phyloP scores from a whole-genome alignment of 306 rosid species.

The Prunus mongolica region DNA sequence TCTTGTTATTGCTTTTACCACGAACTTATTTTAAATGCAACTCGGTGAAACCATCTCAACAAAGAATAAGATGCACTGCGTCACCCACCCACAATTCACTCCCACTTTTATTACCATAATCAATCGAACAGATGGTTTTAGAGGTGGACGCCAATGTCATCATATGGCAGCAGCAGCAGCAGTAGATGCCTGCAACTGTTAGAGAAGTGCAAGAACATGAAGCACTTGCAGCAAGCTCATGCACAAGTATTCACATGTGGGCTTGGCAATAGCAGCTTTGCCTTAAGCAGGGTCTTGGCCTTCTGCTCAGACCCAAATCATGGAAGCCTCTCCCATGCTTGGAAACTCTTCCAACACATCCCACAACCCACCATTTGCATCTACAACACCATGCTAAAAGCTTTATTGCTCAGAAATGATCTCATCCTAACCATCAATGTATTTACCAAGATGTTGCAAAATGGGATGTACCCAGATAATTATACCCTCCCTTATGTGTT shows the following conservation, averaged over 20 bases:
- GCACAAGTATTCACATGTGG: slow-evolving; percentile 54
- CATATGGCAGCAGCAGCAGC: neutral
- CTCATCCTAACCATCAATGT: slow-evolving; percentile 27
- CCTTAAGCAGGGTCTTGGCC: slow-evolving; percentile 58
- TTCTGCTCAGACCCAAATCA: slow-evolving; percentile 51
- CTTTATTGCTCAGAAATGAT: slow-evolving; percentile 34
- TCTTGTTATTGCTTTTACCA: rapidly evolving
- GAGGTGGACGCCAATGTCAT: slow-evolving; percentile 30
- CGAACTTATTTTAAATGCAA: rapidly evolving
- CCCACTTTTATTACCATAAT: neutral
- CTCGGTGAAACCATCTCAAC: neutral
- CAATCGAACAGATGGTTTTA: neutral
- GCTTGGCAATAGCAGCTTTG: slow-evolving; percentile 43
- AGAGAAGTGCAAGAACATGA: slow-evolving; percentile 62
- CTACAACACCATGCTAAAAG: slow-evolving; percentile 57
- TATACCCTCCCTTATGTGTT: slow-evolving; percentile 67
- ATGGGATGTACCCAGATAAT: slow-evolving; percentile 43
- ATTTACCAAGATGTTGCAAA: slow-evolving; percentile 35
- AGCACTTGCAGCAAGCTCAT: slow-evolving; percentile 67
- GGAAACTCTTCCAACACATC: slow-evolving; percentile 50
- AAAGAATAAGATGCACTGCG: too few relatives aligned
- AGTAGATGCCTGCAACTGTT: slow-evolving; percentile 50
- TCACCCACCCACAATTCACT: neutral
- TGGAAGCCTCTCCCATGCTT: slow-evolving; percentile 42
- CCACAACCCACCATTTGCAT: slow-evolving; percentile 60